A percentile compares a stretch with the other conserved stretches of the same genome.
Evolutionary conservation across 768 basidiomycete genomes (phyloP).

Genomic region (Leccinum subtestaceum): DNA sequence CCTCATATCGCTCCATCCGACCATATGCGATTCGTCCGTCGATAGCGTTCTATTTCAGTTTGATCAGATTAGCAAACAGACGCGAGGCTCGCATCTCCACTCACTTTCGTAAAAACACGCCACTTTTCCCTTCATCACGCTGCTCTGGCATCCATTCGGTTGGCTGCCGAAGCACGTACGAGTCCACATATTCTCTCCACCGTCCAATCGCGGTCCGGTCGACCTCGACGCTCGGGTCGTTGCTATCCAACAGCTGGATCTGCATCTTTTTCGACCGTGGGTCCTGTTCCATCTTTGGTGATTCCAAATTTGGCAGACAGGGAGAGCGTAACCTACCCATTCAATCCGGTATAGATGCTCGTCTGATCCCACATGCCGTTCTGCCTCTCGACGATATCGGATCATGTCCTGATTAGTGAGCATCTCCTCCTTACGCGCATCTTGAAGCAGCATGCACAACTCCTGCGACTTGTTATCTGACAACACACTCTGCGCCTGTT

Average conservation of each 20-base stretch:
- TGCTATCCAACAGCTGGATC: conserved; percentile 56
- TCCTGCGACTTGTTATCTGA: conserved; percentile 87
- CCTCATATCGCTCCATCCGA: conserved; percentile 23
- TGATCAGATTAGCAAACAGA: conserved; percentile 23
- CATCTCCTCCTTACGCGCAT: conserved; percentile 51
- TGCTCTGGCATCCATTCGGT: conserved; percentile 65
- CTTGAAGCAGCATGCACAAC: conserved; percentile 71
- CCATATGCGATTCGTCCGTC: conserved; percentile 28
- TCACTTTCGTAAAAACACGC: conserved; percentile 60
- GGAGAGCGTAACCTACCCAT: conserved; percentile 55
- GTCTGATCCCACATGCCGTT: conserved; percentile 69
- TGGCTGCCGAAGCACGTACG: conserved; percentile 65
- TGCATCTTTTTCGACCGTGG: conserved; percentile 51
- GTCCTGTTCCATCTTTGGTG: conserved; percentile 41
- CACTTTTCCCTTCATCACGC: conserved; percentile 34
- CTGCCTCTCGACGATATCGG: conserved; percentile 77
- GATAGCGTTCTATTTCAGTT: conserved; percentile 52
- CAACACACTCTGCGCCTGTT: conserved; percentile 81
- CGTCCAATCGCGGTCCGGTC: conserved; percentile 49
- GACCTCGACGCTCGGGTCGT: conserved; percentile 64
- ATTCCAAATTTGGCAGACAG: conserved; percentile 6
- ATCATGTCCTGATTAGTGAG: conserved; percentile 65
- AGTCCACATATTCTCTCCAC: conserved; percentile 74
- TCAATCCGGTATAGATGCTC: conserved; percentile 76
- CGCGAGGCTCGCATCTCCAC: conserved; percentile 22